phyloP scores from a whole-genome alignment of 441 rosid genomes.

The Rhodomyrtus psidioides region DNA sequence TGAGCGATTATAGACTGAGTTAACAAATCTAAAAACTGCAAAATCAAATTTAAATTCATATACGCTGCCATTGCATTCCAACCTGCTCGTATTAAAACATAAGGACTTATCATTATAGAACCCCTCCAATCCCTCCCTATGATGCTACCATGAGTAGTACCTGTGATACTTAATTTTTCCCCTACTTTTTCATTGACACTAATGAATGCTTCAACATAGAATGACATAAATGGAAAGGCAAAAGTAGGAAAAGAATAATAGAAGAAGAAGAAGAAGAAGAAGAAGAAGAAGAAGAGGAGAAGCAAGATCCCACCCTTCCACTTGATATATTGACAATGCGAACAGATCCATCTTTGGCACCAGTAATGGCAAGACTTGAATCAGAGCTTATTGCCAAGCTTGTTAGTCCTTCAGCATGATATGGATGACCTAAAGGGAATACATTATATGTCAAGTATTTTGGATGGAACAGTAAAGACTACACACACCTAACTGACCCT shows the following conservation, averaged over 20 bases:
- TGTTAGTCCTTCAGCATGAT: constrained; percentile 72
- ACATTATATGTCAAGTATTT: neutral
- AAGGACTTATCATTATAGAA: neutral
- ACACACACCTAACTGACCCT: neutral
- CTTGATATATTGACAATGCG: constrained; percentile 69
- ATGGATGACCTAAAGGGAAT: constrained; percentile 58
- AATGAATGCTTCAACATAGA: neutral
- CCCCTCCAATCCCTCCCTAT: neutral
- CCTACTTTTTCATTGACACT: neutral
- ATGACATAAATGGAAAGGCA: neutral
- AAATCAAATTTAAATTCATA: neutral
- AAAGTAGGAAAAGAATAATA: neutral
- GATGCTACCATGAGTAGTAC: neutral
- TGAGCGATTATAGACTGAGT: neutral
- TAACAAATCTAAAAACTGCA: neutral
- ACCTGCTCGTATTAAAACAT: neutral
- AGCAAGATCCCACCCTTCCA: constrained; percentile 48
- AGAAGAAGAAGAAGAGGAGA: neutral
- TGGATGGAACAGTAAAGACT: neutral
- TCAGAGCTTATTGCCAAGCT: constrained; percentile 70
- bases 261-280: neutral
- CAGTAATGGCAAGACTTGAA: constrained; percentile 72
- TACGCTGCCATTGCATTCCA: neutral
- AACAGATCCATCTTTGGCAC: constrained; percentile 69
- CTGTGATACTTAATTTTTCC: neutral